Evolutionary conservation across 2,329 filamentous ascomycete species (phyloP), one percentile per base, ranked within the genome.

Genomic region (Diaporthe humulicola): DNA sequence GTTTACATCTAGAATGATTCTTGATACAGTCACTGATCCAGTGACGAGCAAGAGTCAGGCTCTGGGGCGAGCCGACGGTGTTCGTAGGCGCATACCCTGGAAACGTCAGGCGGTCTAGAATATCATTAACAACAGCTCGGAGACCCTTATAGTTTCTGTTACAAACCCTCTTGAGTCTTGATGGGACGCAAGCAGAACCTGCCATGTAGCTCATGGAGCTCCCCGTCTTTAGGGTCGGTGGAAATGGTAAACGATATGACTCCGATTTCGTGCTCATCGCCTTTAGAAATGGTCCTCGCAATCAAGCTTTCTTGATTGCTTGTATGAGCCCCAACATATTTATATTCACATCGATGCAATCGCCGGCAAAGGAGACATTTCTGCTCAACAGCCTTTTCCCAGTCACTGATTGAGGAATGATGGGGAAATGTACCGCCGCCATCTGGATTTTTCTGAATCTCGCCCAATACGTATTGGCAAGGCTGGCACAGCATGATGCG

Each of bases 321-420:
- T 40, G 33, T 25, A 40, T 25, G 36, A 40, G 57, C 57, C 33
- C n/a, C 57, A n/a, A 10, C 22, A 17, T n/a, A n/a, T n/a, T 17
- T 5, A 17, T n/a, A 7, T 40, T 17, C 33, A 40, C 25, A 10
- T 40, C 22, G 36, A 25, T 40, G 22, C 33, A 60, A 19, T 60
- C 57, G 57, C 33, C 57, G 57, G 57, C 57, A 60, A 40, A 60
- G 57, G 28, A 60, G 57, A 60, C 57, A 60, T 22, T 60, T 60
- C 36, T 60, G 57, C 57, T 60, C 57, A 22, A 60, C 36, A 60
- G 57, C 57, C 57, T 60, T 60, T 60, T 60, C 57, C 57, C 57
- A 60, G 17, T 60, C 57, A 60, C 57, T 22, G 36, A 40, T 7
- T 33, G 57, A 60, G 22, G 33, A 22, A 60, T 60, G 57, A 40